Evolutionary conservation across 1,284 basidiomycete species (phyloP), one percentile per base, ranked within the genome.

Genomic region (Ganoderma sinense): DNA sequence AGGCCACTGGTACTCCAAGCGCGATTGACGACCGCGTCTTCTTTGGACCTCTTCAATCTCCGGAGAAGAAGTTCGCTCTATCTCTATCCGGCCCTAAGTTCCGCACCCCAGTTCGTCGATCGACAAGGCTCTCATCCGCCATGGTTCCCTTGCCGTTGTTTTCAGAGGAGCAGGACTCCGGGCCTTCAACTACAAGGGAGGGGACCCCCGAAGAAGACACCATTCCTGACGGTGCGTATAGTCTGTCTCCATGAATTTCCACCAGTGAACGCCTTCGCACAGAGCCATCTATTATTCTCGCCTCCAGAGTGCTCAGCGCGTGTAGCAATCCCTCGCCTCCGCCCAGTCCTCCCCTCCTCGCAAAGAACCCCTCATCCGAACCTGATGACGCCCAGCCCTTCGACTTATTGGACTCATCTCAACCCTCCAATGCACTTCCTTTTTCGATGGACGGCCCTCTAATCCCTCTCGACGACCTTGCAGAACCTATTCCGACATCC

Each of bases 311-410:
- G 60, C 84, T 91, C 62, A 85, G 87, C 65, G 92, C 92, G 69
- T 86, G 88, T 67, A 89, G 88, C 74, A 94, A 94, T 74, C 92
- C 92, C 18, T 94, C 92, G 23, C 92, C 92, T 31, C 92, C 92
- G 20, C 92, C 92, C 2, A 76, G 71, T 59, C 77, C 76, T 23
- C 73, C 73, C 3, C 62, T 66, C 16, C 64, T 62, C 10, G 6
- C 65, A 5, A 66, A 71, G 39, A 18, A 68, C 11, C 36, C 29
- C 4, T 2, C 43, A 2, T 59, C 59, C 0, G 64, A 63, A 8
- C 64, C 23, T 51, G 59, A 68, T 36, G 72, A 71, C 45, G 51
- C 56, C 1, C 69, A 65, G 18, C 64, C 67, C 16, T 53, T 70
- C n/a, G 70, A 74, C 26, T n/a, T 69, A 2, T 26, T 64, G 2